Conservation (phyloP, 164 flowering plant genomes). For the Tetrastigma voinierianum region DNA sequence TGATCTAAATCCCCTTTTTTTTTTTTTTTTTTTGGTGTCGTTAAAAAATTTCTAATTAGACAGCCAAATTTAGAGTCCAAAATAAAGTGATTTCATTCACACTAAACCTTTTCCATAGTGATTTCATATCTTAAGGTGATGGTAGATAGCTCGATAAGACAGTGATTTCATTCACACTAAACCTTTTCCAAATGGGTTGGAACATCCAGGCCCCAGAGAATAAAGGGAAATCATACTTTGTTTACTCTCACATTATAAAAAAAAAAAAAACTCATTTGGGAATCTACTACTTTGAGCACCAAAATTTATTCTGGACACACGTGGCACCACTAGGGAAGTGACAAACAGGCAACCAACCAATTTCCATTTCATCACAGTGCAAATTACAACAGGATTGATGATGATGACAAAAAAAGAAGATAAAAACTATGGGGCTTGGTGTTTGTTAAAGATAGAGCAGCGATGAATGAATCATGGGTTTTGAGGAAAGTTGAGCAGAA, state of each 20-base stretch:
- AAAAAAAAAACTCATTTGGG: neutral
- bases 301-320: neutral
- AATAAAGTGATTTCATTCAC: neutral
- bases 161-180: conserved; percentile 7
- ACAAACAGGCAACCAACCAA: conserved; percentile 8
- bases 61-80: too few relatives aligned
- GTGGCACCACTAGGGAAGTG: neutral
- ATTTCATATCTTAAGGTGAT: conserved; percentile 1
- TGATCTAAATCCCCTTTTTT: too few relatives aligned
- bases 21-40: too few relatives aligned
- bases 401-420: conserved; percentile 11
- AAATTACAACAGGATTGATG: neutral
- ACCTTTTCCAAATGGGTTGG: conserved; percentile 29
- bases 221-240: conserved; percentile 18
- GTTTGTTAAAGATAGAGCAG: conserved; percentile 30
- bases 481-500: conserved; percentile 7
- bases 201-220: conserved; percentile 26
- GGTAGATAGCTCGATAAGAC: neutral
- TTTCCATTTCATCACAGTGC: neutral
- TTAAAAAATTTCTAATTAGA: too few relatives aligned
- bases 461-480: conserved; percentile 15
- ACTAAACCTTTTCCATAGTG: too few relatives aligned
- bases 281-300: conserved; percentile 2
- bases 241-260: neutral
- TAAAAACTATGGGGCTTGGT: conserved; percentile 4